Base-by-base conservation (phyloP, 1,284 basidiomycete species). In the Meripilus lineatus region DNA sequence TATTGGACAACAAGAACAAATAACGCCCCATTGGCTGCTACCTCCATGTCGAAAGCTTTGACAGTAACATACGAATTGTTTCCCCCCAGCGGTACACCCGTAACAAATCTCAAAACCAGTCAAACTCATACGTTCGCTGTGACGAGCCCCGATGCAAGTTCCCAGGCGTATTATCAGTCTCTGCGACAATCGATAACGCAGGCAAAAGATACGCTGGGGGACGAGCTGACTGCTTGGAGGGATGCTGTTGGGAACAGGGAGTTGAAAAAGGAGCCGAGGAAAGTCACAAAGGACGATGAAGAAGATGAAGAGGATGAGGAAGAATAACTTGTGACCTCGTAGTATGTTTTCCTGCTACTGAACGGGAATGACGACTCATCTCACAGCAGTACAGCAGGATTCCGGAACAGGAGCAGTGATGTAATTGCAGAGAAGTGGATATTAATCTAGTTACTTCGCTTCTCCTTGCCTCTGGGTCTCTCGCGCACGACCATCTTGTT, bases 401-500 rank as follows among this genome's bases (percentile, higher is more conserved):
- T n/a, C n/a, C n/a, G n/a, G n/a, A n/a, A n/a, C n/a, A n/a, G n/a
- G n/a, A n/a, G n/a, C n/a, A n/a, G n/a, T n/a, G n/a, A n/a, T n/a
- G n/a, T n/a, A n/a, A n/a, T n/a, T n/a, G n/a, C n/a, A n/a, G n/a
- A n/a, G n/a, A n/a, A n/a, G n/a, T n/a, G n/a, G n/a, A n/a, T n/a
- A n/a, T n/a, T n/a, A n/a, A n/a, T n/a, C n/a, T n/a, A n/a, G n/a
- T n/a, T n/a, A n/a, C 10, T n/a, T 38, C 62, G 58, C 65, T 84
- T 89, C 60, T 90, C 86, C 62, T 83, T 84, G 41, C 91, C 89
- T 54, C 93, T 73, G 23, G 93, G 93, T 36, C 93, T 75, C 66
- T 94, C 89, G 49, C 82, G 81, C 54, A 97, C 70, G 42, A 97
- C 93, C 83, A 91, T 81, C 77, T 91, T 93, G 77, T 99, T 99